phyloP scores from a whole-genome alignment of 495 filamentous ascomycete species.

The Aspergillus conjunctus region DNA sequence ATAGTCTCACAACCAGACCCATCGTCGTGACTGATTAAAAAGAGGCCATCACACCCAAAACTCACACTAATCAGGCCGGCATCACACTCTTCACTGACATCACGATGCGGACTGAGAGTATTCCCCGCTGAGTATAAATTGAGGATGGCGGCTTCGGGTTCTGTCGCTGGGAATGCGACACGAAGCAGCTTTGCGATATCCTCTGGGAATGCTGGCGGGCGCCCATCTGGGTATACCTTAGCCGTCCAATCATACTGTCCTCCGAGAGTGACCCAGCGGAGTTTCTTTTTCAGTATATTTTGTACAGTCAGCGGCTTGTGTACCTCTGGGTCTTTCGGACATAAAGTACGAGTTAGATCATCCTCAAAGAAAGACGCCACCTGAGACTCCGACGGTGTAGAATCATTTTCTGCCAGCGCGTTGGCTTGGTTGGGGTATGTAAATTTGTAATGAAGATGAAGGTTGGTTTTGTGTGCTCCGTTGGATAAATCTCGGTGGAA shows the following conservation, averaged over 20 bases:
- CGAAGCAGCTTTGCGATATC: conserved; percentile 69
- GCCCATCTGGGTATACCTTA: conserved; percentile 69
- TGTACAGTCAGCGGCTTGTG: conserved; percentile 71
- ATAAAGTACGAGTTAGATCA: conserved; percentile 39
- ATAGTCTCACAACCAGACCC: conserved; percentile 57
- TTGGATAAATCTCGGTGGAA: conserved; percentile 80
- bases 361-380: conserved; percentile 54
- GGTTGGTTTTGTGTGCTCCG: conserved; percentile 76
- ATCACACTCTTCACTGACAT: conserved; percentile 80
- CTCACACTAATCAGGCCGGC: conserved; percentile 79
- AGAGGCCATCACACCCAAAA: conserved; percentile 85
- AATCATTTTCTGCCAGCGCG: conserved; percentile 11
- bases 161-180: conserved; percentile 67
- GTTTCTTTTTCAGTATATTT: conserved; percentile 69
- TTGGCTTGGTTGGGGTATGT: conserved; percentile 57
- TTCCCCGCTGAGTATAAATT: conserved; percentile 90
- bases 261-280: conserved; percentile 91
- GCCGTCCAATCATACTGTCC: conserved; percentile 94
- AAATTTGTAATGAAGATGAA: conserved; percentile 80
- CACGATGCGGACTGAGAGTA: conserved; percentile 83
- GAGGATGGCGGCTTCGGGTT: conserved; percentile 84
- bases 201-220: conserved; percentile 70
- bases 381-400: conserved; percentile 3
- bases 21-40: conserved; percentile 53
- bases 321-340: conserved; percentile 63